Percentiles rank a stretch among this genome's conserved stretches.
Evolutionary conservation across 495 filamentous ascomycete genomes (phyloP).

Genomic region (Choiromyces venosus): DNA sequence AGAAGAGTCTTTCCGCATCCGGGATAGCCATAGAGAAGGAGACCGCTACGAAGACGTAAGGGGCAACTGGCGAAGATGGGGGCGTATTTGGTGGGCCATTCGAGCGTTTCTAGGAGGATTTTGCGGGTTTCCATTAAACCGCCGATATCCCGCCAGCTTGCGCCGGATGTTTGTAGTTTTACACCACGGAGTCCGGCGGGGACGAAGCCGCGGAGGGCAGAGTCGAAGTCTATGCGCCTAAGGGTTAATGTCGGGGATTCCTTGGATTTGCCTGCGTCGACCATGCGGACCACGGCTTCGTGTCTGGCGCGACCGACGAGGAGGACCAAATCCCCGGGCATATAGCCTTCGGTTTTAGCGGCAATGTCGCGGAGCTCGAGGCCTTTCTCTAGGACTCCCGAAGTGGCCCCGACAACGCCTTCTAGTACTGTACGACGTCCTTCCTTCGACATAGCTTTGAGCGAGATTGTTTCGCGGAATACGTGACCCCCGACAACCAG

Average conservation of each 20-base stretch:
- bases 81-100: conserved; percentile 96
- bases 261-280: conserved; percentile 42
- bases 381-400: conserved; percentile 49
- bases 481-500: conserved; percentile 74
- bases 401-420: conserved; percentile 50
- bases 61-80: conserved; percentile 96
- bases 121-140: conserved; percentile 78
- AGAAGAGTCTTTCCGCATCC: conserved; percentile 95
- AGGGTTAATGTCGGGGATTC: conserved; percentile 52
- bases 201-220: conserved; percentile 82
- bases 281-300: conserved; percentile 79
- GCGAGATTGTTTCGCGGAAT: conserved; percentile 71
- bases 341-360: conserved; percentile 90
- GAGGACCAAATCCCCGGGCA: conserved; percentile 87
- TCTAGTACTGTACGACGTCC: conserved; percentile 76
- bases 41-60: conserved; percentile 80
- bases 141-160: conserved; percentile 80
- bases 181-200: conserved; percentile 91
- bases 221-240: conserved; percentile 66
- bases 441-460: conserved; percentile 89
- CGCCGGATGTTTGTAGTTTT: conserved; percentile 70
- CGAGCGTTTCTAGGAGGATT: conserved; percentile 83
- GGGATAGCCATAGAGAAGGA: conserved; percentile 89
- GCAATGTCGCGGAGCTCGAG: conserved; percentile 90
- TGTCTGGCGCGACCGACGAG: conserved; percentile 81